Conservation (phyloP, 805 yeast species). For the Debaryomyces tyrocola region DNA sequence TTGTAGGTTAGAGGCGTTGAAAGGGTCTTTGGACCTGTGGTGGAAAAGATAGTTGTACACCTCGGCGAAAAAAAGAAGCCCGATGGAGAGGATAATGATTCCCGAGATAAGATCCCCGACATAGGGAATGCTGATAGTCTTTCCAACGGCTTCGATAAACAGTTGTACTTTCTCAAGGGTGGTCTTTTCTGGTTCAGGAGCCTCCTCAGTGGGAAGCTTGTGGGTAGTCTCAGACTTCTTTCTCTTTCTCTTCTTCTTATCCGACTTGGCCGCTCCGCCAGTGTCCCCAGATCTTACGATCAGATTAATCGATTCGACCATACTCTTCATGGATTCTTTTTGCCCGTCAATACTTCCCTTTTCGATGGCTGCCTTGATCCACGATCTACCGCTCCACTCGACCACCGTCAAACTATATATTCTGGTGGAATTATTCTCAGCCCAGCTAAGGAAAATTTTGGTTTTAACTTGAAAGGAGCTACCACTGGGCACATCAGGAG, state of each 20-base stretch:
- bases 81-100: constrained; percentile 11
- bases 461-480: constrained; percentile 64
- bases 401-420: constrained; percentile 54
- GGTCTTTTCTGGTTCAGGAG: constrained; percentile 13
- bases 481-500: constrained; percentile 87
- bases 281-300: constrained; percentile 22
- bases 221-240: constrained; percentile 1
- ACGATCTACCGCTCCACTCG: constrained; percentile 74
- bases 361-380: constrained; percentile 78
- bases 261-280: constrained; percentile 7
- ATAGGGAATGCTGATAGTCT: constrained; percentile 27
- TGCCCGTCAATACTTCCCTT: constrained; percentile 75
- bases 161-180: constrained; percentile 17
- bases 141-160: constrained; percentile 25
- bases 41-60: constrained; percentile 18
- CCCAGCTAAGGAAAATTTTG: constrained; percentile 62
- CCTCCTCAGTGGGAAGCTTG: constrained; percentile 10
- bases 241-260: constrained; percentile 10
- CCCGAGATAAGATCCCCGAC: constrained; percentile 23
- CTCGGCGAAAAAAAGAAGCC: constrained; percentile 11
- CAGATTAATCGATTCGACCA: constrained; percentile 48
- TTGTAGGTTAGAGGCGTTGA: constrained; percentile 8
- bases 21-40: constrained; percentile 3
- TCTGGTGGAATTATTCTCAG: constrained; percentile 51
- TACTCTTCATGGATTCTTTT: constrained; percentile 51